Conservation (phyloP, 129 eudicot genomes). For the Saussurea involucrata region DNA sequence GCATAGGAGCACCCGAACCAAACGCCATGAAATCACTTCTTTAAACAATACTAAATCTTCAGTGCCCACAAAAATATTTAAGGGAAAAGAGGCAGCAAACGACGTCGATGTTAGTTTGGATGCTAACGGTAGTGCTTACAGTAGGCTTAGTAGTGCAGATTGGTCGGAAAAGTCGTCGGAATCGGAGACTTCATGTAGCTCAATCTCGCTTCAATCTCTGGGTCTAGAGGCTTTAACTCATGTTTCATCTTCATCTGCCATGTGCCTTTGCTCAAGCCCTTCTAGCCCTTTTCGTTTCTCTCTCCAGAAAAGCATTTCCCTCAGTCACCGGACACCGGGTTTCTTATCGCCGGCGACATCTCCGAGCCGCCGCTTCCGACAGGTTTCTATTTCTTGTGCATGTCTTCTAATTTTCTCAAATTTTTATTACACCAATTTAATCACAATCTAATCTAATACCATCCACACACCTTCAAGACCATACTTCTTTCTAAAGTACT, state of each 20-base stretch:
- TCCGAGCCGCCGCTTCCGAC: conserved; percentile 32
- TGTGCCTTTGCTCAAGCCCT: conserved; percentile 36
- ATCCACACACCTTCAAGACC: too few relatives aligned
- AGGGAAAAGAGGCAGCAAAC: neutral
- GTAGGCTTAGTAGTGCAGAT: conserved; percentile 42
- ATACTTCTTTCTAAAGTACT: too few relatives aligned
- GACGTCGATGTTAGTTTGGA: neutral
- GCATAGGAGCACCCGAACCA: conserved; percentile 22
- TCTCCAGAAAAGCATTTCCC: conserved; percentile 37
- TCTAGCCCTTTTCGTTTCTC: conserved; percentile 61
- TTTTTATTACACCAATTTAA: too few relatives aligned
- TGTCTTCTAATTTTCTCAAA: neutral
- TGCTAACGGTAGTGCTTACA: neutral
- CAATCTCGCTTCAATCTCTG: conserved; percentile 31
- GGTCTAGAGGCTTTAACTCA: neutral
- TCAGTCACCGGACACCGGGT: conserved; percentile 39
- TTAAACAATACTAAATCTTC: too few relatives aligned
- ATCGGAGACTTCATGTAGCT: neutral
- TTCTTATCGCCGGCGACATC: conserved; percentile 48
- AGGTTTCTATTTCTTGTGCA: conserved; percentile 24
- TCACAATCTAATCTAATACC: too few relatives aligned
- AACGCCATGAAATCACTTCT: conserved; percentile 14
- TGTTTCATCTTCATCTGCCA: conserved; percentile 20
- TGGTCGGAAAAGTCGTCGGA: conserved; percentile 46
- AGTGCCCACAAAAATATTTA: neutral